Percentiles rank a stretch among this genome's conserved stretches.
Conservation (phyloP, 352 stramenopile species). For the Phytopythium sindhum region DNA sequence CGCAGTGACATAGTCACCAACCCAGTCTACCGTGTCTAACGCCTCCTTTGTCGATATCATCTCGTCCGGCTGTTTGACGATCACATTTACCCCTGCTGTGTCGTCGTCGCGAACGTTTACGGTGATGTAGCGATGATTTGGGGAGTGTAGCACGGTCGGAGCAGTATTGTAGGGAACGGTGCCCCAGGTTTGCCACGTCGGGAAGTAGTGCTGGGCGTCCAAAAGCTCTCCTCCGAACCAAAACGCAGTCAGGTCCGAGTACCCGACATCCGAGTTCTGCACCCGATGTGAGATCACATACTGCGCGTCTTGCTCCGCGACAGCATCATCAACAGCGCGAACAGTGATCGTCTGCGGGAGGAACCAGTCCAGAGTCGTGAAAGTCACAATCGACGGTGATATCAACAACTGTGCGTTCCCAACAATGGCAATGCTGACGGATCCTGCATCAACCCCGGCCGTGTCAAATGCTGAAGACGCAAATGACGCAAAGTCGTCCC, state of each 20-base stretch:
- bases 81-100: slow-evolving; percentile 32
- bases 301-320: slow-evolving; percentile 34
- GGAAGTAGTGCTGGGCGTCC: slow-evolving; percentile 16
- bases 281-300: slow-evolving; percentile 53
- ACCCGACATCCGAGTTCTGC: slow-evolving; percentile 42
- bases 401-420: slow-evolving; percentile 44
- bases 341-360: slow-evolving; percentile 51
- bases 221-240: slow-evolving; percentile 41
- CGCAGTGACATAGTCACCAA: slow-evolving; percentile 46
- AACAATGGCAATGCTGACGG: slow-evolving; percentile 60
- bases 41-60: slow-evolving; percentile 40
- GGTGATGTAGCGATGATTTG: slow-evolving; percentile 42
- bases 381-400: slow-evolving; percentile 55
- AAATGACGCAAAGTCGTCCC: slow-evolving; percentile 29
- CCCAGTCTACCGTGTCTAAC: slow-evolving; percentile 36
- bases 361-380: slow-evolving; percentile 61
- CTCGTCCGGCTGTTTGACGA: slow-evolving; percentile 32
- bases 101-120: slow-evolving; percentile 54
- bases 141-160: slow-evolving; percentile 45
- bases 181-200: slow-evolving; percentile 19
- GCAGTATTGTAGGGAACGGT: slow-evolving; percentile 63
- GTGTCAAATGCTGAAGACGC: slow-evolving; percentile 35
- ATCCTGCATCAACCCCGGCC: slow-evolving; percentile 9
- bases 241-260: slow-evolving; percentile 49
- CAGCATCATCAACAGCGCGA: slow-evolving; percentile 35